These are phyloP conservation scores for Apiospora koreana DNA, from an alignment of 2,329 filamentous ascomycete genomes.

Conservation along the genomic window DNA sequence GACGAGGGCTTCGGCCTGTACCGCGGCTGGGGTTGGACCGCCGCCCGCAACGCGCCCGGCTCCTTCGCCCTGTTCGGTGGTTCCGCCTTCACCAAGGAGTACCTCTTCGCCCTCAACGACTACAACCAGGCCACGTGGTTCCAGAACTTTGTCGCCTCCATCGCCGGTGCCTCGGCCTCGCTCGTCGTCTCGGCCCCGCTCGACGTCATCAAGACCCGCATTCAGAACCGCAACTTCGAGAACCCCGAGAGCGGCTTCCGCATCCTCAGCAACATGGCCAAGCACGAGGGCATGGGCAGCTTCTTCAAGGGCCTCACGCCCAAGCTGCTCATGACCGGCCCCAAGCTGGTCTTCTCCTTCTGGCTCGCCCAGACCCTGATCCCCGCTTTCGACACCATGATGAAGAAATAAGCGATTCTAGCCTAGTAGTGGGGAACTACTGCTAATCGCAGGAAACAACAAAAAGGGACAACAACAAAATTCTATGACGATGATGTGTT, in stretches of 20 bases:
- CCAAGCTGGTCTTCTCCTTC: constrained; percentile 99
- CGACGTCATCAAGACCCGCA: constrained; percentile 97
- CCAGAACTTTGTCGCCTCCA: constrained; percentile 97
- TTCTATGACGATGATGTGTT: neutral
- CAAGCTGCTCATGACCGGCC: constrained; percentile 98
- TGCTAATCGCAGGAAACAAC: neutral
- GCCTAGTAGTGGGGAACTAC: neutral
- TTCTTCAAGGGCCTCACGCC: constrained; percentile 99
- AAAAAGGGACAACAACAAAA: constrained; percentile 11
- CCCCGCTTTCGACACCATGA: constrained; percentile 73
- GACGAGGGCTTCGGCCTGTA: constrained; percentile 97
- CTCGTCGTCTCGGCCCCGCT: constrained; percentile 93
- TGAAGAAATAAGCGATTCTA: constrained; percentile 35
- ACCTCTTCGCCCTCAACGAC: constrained; percentile 83
- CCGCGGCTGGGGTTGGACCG: constrained; percentile 96
- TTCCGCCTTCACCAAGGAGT: constrained; percentile 96
- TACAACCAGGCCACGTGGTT: constrained; percentile 95
- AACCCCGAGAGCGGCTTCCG: constrained; percentile 93
- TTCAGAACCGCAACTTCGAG: constrained; percentile 98
- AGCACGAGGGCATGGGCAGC: constrained; percentile 78
- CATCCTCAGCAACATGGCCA: constrained; percentile 90
- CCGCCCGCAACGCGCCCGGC: constrained; percentile 92
- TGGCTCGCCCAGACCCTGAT: constrained; percentile 99
- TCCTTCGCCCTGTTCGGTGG: constrained; percentile 98
- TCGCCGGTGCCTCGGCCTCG: constrained; percentile 93